These are phyloP conservation scores for Rhizopogon roseolus DNA, from an alignment of 768 basidiomycete species.

Conservation along the genomic window DNA sequence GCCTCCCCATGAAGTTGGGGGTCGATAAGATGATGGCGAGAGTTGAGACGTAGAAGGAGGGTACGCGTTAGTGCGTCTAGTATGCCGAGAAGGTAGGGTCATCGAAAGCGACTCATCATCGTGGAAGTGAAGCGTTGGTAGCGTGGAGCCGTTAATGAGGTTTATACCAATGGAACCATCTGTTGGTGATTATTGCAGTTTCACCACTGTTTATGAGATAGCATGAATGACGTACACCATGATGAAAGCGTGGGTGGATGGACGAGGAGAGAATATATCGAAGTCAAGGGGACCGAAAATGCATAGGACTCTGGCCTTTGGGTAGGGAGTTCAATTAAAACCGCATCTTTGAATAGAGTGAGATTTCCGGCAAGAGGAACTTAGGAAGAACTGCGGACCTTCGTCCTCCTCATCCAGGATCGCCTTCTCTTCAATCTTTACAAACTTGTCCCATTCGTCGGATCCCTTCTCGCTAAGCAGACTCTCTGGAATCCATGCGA, in stretches of 20 bases:
- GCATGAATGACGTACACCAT: constrained; percentile 55
- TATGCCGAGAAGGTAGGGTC: constrained; percentile 40
- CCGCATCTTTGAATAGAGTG: constrained; percentile 50
- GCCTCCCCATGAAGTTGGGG: constrained; percentile 72
- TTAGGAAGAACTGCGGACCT: constrained; percentile 37
- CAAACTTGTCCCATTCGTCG: constrained; percentile 87
- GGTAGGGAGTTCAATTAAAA: constrained; percentile 80
- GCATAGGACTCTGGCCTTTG: constrained; percentile 88
- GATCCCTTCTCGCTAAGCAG: constrained; percentile 78
- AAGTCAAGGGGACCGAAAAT: constrained; percentile 89
- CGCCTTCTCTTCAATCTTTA: constrained; percentile 72
- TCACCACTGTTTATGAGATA: background rate
- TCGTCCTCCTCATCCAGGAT: constrained; percentile 63
- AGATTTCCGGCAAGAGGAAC: constrained; percentile 2
- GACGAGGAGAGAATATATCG: constrained; percentile 85
- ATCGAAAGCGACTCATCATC: constrained; percentile 92
- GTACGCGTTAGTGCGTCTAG: constrained; percentile 43
- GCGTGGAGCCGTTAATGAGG: constrained; percentile 77
- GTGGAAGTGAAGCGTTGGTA: constrained; percentile 92
- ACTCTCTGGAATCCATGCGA: constrained; percentile 92
- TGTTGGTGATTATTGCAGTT: constrained; percentile 22
- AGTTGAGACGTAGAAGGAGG: constrained; percentile 53
- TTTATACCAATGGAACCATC: constrained; percentile 89
- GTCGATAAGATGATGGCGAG: constrained; percentile 35
- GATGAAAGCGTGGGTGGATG: constrained; percentile 81